Percentiles rank a stretch among this genome's conserved stretches.
Evolutionary conservation across 2,329 filamentous ascomycete genomes (phyloP).

Genomic region (Cadophora sp.): DNA sequence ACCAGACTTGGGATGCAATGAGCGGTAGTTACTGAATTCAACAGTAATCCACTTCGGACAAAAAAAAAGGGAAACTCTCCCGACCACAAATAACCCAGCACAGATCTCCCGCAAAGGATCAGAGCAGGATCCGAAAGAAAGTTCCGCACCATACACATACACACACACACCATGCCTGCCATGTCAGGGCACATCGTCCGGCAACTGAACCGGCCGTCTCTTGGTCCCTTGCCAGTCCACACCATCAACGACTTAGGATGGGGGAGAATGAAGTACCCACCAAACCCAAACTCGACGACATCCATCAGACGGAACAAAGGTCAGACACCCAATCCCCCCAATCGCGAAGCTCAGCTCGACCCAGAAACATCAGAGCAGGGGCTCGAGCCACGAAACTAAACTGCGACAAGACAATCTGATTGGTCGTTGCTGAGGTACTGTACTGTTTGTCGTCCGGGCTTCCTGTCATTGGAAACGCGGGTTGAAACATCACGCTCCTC

Average conservation of each 20-base stretch:
- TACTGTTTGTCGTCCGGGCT: conserved; percentile 6
- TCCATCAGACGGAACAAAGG: conserved; percentile 13
- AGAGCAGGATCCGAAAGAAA: background rate
- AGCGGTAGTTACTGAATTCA: background rate
- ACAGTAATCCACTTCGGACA: background rate
- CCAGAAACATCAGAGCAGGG: conserved; percentile 6
- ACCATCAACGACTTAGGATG: background rate
- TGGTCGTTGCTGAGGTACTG: background rate
- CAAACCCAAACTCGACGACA: background rate
- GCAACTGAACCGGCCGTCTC: background rate
- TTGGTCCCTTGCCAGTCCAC: background rate
- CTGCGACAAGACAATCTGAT: background rate
- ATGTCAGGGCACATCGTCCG: conserved; percentile 5
- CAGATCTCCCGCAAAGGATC: conserved; percentile 12
- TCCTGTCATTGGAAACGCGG: background rate
- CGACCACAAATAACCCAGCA: background rate
- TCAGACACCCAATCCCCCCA: conserved; percentile 4
- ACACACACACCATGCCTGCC: background rate
- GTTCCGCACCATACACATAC: too few relatives aligned
- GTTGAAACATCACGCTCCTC: conserved; percentile 17
- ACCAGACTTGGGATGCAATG: conserved; percentile 10
- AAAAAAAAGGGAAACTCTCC: background rate
- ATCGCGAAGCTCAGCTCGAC: background rate
- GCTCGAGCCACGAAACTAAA: background rate
- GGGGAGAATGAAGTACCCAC: background rate